A percentile compares a stretch with the other conserved stretches of the same genome.
Conservation (phyloP, 1,284 basidiomycete species). For the Microbotryomycetes sp. region DNA sequence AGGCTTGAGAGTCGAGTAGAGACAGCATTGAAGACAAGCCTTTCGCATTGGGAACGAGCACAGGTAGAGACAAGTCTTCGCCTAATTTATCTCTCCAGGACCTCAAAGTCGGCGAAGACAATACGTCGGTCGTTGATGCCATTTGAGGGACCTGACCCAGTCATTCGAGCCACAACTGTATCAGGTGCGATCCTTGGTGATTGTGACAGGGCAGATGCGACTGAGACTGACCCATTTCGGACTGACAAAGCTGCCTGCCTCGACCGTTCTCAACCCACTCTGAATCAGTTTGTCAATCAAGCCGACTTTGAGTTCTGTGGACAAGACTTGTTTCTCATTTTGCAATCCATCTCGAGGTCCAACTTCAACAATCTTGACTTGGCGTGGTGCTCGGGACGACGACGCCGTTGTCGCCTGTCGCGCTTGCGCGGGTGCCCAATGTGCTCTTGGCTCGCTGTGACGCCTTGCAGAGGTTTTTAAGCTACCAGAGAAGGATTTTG, state of each 20-base stretch:
- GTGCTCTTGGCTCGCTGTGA: no score
- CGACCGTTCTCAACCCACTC: slow-evolving; percentile 68
- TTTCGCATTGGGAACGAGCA: slow-evolving; percentile 77
- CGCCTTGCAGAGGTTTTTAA: no score
- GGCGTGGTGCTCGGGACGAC: not conserved
- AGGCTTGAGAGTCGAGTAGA: slow-evolving; percentile 5
- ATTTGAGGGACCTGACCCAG: slow-evolving; percentile 53
- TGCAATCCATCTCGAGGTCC: slow-evolving; percentile 89
- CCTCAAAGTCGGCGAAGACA: slow-evolving; percentile 9
- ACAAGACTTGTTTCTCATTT: slow-evolving; percentile 62
- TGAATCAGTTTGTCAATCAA: slow-evolving; percentile 67
- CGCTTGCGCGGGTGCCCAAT: no score
- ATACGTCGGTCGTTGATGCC: slow-evolving; percentile 65
- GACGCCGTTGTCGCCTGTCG: not conserved
- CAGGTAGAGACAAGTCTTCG: slow-evolving; percentile 60
- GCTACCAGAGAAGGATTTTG: no score
- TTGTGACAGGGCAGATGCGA: not conserved
- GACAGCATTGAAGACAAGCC: slow-evolving; percentile 62
- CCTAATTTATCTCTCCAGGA: slow-evolving; percentile 22
- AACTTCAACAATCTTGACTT: slow-evolving; percentile 69
- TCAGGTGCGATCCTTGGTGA: not conserved
- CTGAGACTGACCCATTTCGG: slow-evolving; percentile 63
- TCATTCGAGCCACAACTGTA: no score
- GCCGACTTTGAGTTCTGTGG: slow-evolving; percentile 70
- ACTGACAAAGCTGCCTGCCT: slow-evolving; percentile 86